These are phyloP conservation scores for Typha latifolia DNA, from an alignment of 176 grass and related monocot species.

Conservation along the genomic window DNA sequence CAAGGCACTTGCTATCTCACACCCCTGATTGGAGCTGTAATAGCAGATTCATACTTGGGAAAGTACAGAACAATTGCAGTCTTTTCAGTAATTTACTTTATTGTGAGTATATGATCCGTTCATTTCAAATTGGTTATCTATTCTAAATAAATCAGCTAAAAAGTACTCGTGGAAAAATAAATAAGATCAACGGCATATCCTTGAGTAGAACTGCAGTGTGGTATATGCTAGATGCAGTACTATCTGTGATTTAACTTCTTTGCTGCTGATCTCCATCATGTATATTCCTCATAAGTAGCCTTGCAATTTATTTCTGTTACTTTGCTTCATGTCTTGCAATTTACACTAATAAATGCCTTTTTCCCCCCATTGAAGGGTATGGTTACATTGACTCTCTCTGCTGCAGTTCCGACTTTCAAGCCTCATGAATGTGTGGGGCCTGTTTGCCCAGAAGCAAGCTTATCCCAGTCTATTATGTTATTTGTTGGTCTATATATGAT, in stretches of 20 bases:
- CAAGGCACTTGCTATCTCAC: conserved; percentile 92
- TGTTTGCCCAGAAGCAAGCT: conserved; percentile 41
- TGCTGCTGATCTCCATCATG: background rate
- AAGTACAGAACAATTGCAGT: conserved; percentile 67
- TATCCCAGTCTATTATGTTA: conserved; percentile 50
- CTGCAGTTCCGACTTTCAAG: conserved; percentile 50
- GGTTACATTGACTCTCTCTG: conserved; percentile 56
- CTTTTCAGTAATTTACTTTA: conserved; percentile 70
- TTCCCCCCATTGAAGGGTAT: conserved; percentile 48
- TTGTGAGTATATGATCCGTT: conserved; percentile 44
- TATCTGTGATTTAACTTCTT: too few relatives aligned
- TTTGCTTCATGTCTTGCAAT: background rate
- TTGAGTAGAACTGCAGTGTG: too few relatives aligned
- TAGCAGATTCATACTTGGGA: conserved; percentile 84
- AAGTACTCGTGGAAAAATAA: background rate
- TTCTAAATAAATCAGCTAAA: conserved; percentile 1
- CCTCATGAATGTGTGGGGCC: conserved; percentile 35
- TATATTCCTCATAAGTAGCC: background rate
- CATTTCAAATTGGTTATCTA: background rate
- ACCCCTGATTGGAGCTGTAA: conserved; percentile 65
- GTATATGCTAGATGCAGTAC: too few relatives aligned
- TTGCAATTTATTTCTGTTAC: background rate
- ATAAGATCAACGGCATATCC: background rate
- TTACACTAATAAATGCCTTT: conserved; percentile 8
- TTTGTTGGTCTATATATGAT: conserved; percentile 81